Conservation (phyloP, 2,329 filamentous ascomycete species). For the Macrophomina phaseolina region DNA sequence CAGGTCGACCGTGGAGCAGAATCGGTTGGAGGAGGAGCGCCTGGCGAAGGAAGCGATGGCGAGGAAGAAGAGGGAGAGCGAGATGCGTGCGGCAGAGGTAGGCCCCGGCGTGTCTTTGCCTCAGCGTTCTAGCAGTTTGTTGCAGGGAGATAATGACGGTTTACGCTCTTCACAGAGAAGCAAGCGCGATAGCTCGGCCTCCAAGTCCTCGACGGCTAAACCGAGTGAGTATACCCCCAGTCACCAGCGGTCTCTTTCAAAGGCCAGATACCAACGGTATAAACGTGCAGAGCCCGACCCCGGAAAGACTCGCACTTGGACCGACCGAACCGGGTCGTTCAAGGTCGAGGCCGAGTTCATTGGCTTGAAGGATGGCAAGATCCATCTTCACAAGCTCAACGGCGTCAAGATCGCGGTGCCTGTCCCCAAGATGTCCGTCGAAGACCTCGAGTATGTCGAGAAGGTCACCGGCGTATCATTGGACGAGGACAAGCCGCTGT, state of each 20-base stretch:
- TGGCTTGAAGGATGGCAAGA: slow-evolving; percentile 91
- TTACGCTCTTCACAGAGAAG: slow-evolving; percentile 73
- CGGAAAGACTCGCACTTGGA: slow-evolving; percentile 87
- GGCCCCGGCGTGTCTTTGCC: slow-evolving; percentile 77
- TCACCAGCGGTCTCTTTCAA: slow-evolving; percentile 27
- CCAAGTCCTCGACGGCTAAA: slow-evolving; percentile 62
- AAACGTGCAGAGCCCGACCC: slow-evolving; percentile 73
- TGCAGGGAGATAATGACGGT: slow-evolving; percentile 69
- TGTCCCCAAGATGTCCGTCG: slow-evolving; percentile 90
- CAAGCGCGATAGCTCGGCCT: slow-evolving; percentile 70
- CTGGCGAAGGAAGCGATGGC: slow-evolving; percentile 75
- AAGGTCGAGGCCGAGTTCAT: slow-evolving; percentile 97
- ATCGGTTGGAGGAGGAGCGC: slow-evolving; percentile 78
- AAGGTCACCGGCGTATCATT: slow-evolving; percentile 83
- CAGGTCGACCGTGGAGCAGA: slow-evolving; percentile 76
- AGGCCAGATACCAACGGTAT: slow-evolving; percentile 26
- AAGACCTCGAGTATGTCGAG: slow-evolving; percentile 96
- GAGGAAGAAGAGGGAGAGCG: slow-evolving; percentile 49
- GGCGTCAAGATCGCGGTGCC: slow-evolving; percentile 98
- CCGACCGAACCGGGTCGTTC: slow-evolving; percentile 92
- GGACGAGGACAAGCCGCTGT: slow-evolving; percentile 89
- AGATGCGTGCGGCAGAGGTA: slow-evolving; percentile 65
- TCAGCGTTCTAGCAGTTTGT: slow-evolving; percentile 79
- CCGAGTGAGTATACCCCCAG: slow-evolving; percentile 66
- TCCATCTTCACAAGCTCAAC: slow-evolving; percentile 97